A percentile compares a stretch with the other conserved stretches of the same genome.
These are phyloP conservation scores for Eucalyptus fibrosa DNA, from an alignment of 345 rosid species.

Conservation along the genomic window DNA sequence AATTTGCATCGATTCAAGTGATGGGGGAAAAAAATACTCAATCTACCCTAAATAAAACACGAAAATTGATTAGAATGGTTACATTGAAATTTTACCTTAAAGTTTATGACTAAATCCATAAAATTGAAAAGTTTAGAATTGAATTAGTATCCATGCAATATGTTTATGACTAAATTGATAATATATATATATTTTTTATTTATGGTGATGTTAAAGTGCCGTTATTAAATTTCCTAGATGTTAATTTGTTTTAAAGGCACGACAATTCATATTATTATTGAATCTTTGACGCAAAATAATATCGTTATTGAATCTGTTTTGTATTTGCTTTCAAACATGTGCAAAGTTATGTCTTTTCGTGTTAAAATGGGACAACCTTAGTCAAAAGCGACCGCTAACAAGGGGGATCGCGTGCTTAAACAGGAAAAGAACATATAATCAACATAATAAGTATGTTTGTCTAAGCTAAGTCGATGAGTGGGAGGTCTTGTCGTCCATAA, in stretches of 20 bases:
- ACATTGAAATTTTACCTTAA: not conserved
- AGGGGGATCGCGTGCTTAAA: not conserved
- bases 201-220: not conserved
- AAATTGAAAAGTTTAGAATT: accelerated
- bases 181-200: not conserved
- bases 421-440: not conserved
- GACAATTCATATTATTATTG: not conserved
- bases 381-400: not conserved
- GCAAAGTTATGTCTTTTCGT: not conserved
- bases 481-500: not conserved
- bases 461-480: not conserved
- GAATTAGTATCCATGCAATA: accelerated
- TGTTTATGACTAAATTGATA: not conserved
- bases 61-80: not conserved
- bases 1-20: not conserved
- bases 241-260: not conserved
- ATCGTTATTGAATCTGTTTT: not conserved
- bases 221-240: not conserved
- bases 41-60: too few relatives aligned
- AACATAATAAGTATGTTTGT: not conserved
- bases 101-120: not conserved
- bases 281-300: not conserved
- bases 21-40: not conserved
- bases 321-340: not conserved
- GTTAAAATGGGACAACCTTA: not conserved